Conservation (phyloP, 257 asterid species). For the Plectranthus barbatus region DNA sequence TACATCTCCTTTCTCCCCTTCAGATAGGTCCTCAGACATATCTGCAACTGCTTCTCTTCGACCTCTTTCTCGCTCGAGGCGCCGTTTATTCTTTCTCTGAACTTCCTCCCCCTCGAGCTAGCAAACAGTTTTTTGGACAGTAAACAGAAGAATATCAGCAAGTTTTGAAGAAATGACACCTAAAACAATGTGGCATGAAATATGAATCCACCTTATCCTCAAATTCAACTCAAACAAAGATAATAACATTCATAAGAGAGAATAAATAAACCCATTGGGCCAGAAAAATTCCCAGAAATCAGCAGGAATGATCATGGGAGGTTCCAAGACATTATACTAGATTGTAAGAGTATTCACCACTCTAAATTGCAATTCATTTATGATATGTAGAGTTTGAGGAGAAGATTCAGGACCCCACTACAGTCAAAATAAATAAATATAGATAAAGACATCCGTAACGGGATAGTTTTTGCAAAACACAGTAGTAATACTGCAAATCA, state of each 20-base stretch:
- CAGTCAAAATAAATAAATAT: not conserved
- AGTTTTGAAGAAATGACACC: not conserved
- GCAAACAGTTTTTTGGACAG: not conserved
- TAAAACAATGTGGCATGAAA: not conserved
- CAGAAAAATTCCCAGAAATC: not conserved
- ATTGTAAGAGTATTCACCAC: not conserved
- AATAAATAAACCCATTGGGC: not conserved
- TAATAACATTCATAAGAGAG: not conserved
- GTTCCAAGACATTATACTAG: not conserved
- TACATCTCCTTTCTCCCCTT: conserved; percentile 60
- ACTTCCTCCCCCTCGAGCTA: conserved; percentile 82
- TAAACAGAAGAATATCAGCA: not conserved
- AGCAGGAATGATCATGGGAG: not conserved
- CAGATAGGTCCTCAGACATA: conserved; percentile 84
- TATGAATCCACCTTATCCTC: not conserved
- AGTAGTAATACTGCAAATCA: not conserved
- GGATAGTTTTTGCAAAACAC: not conserved
- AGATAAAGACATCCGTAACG: no score
- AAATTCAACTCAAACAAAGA: not conserved
- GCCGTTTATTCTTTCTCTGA: conserved; percentile 69
- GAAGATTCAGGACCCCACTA: not conserved
- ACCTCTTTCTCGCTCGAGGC: conserved; percentile 76
- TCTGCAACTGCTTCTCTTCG: conserved; percentile 93
- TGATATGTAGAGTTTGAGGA: not conserved
- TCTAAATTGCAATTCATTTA: not conserved